A percentile compares a stretch with the other conserved stretches of the same genome.
These are phyloP conservation scores for Neurospora sp. DNA, from an alignment of 495 filamentous ascomycete genomes.

Conservation along the genomic window DNA sequence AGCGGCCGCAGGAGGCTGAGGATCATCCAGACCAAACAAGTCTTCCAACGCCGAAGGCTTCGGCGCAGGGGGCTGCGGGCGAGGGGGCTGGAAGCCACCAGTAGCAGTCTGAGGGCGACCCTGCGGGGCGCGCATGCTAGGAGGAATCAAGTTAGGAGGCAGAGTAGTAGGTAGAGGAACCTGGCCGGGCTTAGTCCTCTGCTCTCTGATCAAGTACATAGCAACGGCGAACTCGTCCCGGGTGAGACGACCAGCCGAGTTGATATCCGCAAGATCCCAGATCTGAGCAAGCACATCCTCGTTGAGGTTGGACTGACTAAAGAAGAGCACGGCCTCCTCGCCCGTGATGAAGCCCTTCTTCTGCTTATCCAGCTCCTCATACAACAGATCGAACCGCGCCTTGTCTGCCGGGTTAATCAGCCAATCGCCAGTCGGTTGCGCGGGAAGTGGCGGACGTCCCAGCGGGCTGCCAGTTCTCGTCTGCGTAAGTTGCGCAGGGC, in stretches of 20 bases:
- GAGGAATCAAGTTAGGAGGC: slow-evolving; percentile 75
- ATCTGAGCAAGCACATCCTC: slow-evolving; percentile 91
- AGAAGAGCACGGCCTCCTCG: slow-evolving; percentile 91
- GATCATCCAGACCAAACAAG: slow-evolving; percentile 77
- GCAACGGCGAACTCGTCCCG: slow-evolving; percentile 93
- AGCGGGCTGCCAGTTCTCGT: slow-evolving; percentile 62
- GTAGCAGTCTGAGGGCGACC: slow-evolving; percentile 37
- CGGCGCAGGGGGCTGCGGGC: slow-evolving; percentile 39
- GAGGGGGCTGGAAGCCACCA: slow-evolving; percentile 33
- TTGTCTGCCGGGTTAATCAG: slow-evolving; percentile 75
- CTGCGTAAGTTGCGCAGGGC: slow-evolving; percentile 26
- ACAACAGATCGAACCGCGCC: slow-evolving; percentile 72
- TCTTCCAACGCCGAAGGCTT: slow-evolving; percentile 76
- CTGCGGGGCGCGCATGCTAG: slow-evolving; percentile 64
- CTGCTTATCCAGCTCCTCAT: slow-evolving; percentile 66
- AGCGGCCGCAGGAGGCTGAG: slow-evolving; percentile 33
- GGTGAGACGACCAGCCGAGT: slow-evolving; percentile 73
- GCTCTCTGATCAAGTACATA: slow-evolving; percentile 91
- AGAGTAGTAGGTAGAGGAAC: slow-evolving; percentile 57
- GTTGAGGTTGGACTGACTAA: slow-evolving; percentile 80
- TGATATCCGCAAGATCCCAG: slow-evolving; percentile 95
- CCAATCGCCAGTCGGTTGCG: slow-evolving; percentile 71
- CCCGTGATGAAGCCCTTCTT: slow-evolving; percentile 75
- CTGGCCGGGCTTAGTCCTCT: slow-evolving; percentile 56
- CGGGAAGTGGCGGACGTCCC: slow-evolving; percentile 45